These are phyloP conservation scores for Oxyria digyna DNA, from an alignment of 148 eudicot species.

Conservation along the genomic window DNA sequence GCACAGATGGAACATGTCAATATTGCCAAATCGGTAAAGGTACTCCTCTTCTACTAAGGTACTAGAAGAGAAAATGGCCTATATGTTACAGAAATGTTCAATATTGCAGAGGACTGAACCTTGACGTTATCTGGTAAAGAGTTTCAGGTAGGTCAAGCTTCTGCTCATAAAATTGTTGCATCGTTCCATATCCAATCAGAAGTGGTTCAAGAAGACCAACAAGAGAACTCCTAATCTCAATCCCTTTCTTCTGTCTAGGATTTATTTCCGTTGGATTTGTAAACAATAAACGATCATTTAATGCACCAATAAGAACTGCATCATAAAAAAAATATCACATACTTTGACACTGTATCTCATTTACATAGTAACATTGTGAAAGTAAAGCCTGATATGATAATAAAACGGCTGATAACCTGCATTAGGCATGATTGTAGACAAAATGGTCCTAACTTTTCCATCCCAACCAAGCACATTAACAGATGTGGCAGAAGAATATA, in stretches of 20 bases:
- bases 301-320: conserved; percentile 88
- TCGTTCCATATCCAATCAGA: conserved; percentile 87
- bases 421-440: conserved; percentile 76
- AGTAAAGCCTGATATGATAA: neutral
- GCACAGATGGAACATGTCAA: conserved; percentile 12
- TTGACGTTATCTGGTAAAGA: conserved; percentile 89
- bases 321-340: conserved; percentile 2
- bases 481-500: conserved; percentile 83
- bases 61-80: neutral
- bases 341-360: neutral
- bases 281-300: conserved; percentile 85
- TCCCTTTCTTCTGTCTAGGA: conserved; percentile 78
- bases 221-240: conserved; percentile 85
- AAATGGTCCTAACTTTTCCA: conserved; percentile 83
- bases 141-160: conserved; percentile 92
- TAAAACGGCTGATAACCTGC: conserved; percentile 36
- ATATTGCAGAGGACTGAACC: conserved; percentile 28
- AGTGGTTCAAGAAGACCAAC: conserved; percentile 99
- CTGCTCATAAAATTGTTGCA: conserved; percentile 93
- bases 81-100: neutral
- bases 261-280: conserved; percentile 81
- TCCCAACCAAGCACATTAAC: conserved; percentile 95
- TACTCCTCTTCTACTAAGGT: neutral
- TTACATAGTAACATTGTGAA: neutral
- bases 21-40: neutral